Evolutionary conservation across 768 basidiomycete species (phyloP).

Genomic region (Brasilioporus rufonigricans): DNA sequence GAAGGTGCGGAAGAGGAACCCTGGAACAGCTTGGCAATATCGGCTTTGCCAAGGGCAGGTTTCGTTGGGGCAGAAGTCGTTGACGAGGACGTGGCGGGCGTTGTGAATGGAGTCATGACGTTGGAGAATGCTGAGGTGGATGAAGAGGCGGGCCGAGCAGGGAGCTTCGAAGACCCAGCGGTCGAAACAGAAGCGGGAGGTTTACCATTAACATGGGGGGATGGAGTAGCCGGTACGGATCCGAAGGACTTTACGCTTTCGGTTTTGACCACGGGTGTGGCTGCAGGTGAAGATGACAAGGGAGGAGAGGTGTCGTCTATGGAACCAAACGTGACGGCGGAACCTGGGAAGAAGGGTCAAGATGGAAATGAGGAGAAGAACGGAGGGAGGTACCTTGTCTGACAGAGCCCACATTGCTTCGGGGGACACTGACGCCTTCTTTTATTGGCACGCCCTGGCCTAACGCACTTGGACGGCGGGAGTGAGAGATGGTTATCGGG

Average conservation of each 20-base stretch:
- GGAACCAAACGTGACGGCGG: constrained; percentile 83
- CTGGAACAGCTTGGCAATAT: constrained; percentile 43
- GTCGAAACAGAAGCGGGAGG: constrained; percentile 44
- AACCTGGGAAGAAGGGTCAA: constrained; percentile 39
- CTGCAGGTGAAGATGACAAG: constrained; percentile 81
- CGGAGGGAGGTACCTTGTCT: constrained; percentile 55
- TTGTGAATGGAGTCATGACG: constrained; percentile 31
- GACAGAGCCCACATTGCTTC: constrained; percentile 58
- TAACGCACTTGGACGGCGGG: constrained; percentile 75
- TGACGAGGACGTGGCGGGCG: constrained; percentile 34
- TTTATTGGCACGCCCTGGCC: constrained; percentile 69
- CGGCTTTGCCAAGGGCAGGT: constrained; percentile 33
- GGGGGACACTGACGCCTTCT: constrained; percentile 74
- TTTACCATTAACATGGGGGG: constrained; percentile 63
- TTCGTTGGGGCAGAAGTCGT: constrained; percentile 34
- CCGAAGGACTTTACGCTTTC: constrained; percentile 83
- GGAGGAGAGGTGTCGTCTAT: constrained; percentile 78
- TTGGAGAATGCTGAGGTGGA: constrained; percentile 25
- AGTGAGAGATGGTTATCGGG: constrained; percentile 57
- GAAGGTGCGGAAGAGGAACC: constrained; percentile 38
- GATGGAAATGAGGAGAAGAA: constrained; percentile 1
- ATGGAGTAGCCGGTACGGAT: constrained; percentile 56
- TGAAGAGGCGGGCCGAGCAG: constrained; percentile 25
- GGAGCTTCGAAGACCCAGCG: constrained; percentile 36
- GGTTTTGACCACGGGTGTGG: constrained; percentile 59